Percentiles rank a stretch among this genome's conserved stretches.
Evolutionary conservation across 352 stramenopile genomes (phyloP).

Genomic region (Globisporangium apiculatum): DNA sequence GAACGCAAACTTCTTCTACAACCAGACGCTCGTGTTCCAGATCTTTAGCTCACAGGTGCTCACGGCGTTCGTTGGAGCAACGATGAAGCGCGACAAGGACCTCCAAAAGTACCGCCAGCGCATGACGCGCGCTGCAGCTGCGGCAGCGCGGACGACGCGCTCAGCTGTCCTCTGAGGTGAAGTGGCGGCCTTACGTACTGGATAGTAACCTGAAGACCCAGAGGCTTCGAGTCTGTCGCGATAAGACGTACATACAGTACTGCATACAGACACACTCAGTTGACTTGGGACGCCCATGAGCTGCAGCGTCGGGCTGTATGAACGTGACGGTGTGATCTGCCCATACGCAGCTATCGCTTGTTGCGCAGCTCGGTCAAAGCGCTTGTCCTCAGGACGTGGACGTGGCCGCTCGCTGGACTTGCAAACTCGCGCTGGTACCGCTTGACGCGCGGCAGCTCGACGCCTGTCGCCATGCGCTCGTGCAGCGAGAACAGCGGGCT

Average conservation of each 20-base stretch:
- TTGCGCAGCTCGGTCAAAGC: too few relatives aligned
- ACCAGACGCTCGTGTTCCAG: constrained; percentile 83
- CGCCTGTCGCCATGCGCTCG: constrained; percentile 1
- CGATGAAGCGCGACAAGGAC: constrained; percentile 83
- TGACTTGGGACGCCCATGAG: too few relatives aligned
- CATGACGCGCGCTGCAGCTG: constrained; percentile 3
- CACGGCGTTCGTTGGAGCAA: constrained; percentile 66
- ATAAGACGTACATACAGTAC: too few relatives aligned
- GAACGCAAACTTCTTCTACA: constrained; percentile 89
- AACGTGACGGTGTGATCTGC: too few relatives aligned
- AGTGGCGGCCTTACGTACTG: not conserved
- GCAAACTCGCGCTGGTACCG: constrained; percentile 44
- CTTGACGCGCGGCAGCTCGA: constrained; percentile 20
- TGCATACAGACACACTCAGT: too few relatives aligned
- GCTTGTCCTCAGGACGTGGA: constrained; percentile 14
- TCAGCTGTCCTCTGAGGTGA: not conserved
- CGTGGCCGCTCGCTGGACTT: constrained; percentile 23
- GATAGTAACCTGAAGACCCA: not conserved
- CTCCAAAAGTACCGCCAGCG: constrained; percentile 44
- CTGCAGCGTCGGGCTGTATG: too few relatives aligned
- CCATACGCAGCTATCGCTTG: constrained; percentile 25
- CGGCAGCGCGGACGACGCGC: not conserved
- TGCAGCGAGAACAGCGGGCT: constrained; percentile 21
- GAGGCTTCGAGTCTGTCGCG: too few relatives aligned
- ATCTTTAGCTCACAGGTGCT: constrained; percentile 78